Conservation (phyloP, 2,329 filamentous ascomycete genomes). For the Leptographium lundbergii region DNA sequence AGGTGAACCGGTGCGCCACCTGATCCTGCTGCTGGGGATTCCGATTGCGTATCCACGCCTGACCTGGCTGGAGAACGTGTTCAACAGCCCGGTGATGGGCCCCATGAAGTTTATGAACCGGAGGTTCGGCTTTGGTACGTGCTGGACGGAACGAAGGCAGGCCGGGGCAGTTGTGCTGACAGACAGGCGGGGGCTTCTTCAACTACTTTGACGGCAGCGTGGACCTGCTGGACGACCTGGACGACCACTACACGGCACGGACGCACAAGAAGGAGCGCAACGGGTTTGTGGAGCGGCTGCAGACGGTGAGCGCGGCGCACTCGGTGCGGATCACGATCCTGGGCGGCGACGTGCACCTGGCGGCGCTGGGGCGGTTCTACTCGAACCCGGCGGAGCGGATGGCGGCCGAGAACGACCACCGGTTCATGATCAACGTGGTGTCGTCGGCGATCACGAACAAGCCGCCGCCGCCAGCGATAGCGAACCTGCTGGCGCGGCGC, state of each 20-base stretch:
- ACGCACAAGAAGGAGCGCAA: constrained; percentile 86
- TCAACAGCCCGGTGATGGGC: constrained; percentile 74
- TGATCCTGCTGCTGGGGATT: constrained; percentile 79
- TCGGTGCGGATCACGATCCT: constrained; percentile 86
- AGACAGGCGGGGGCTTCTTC: constrained; percentile 60
- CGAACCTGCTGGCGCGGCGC: constrained; percentile 77
- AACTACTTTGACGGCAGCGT: constrained; percentile 91
- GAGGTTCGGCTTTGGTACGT: constrained; percentile 58
- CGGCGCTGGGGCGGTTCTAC: constrained; percentile 88
- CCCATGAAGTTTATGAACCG: constrained; percentile 84
- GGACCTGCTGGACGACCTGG: constrained; percentile 82
- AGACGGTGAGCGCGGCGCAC: constrained; percentile 72
- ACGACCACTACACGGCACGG: constrained; percentile 90
- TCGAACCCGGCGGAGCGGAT: constrained; percentile 71
- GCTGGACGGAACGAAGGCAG: no score
- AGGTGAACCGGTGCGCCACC: constrained; percentile 71
- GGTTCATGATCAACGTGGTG: constrained; percentile 91
- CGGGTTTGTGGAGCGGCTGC: constrained; percentile 65
- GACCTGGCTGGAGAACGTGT: constrained; percentile 93
- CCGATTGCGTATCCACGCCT: constrained; percentile 81
- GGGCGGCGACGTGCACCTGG: constrained; percentile 86
- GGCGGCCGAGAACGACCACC: constrained; percentile 67
- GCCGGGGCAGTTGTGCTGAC: not conserved
- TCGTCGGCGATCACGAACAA: constrained; percentile 95
- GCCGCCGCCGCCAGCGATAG: constrained; percentile 74